phyloP scores from a whole-genome alignment of 371 early-diverging fungal species.

The Saksenaea vasiformis region DNA sequence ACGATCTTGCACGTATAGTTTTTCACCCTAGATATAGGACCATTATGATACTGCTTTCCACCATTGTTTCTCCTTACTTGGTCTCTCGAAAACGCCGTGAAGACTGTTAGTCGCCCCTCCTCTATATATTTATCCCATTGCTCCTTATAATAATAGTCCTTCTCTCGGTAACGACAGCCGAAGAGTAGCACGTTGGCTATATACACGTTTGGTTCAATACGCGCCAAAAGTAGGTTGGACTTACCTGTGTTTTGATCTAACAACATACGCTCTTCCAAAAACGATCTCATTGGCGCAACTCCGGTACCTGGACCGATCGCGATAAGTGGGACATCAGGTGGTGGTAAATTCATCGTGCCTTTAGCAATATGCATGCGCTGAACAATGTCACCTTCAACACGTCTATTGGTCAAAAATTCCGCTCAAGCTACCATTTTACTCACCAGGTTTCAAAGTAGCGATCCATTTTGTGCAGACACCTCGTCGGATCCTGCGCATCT shows the following conservation, averaged over 20 bases:
- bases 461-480: conserved; percentile 91
- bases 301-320: conserved; percentile 88
- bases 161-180: conserved; percentile 73
- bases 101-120: conserved; percentile 52
- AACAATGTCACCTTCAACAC: conserved; percentile 42
- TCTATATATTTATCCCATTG: conserved; percentile 62
- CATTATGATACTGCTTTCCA: background rate
- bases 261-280: conserved; percentile 69
- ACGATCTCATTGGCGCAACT: conserved; percentile 88
- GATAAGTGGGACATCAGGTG: conserved; percentile 60
- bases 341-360: conserved; percentile 79
- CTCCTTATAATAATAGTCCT: conserved; percentile 73
- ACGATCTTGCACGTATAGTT: conserved; percentile 81
- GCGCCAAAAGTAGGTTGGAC: background rate
- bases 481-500: conserved; percentile 63
- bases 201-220: background rate
- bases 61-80: conserved; percentile 16
- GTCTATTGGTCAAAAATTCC: background rate
- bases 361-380: conserved; percentile 54
- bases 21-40: conserved; percentile 19
- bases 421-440: background rate
- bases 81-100: conserved; percentile 80
- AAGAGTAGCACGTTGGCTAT: conserved; percentile 74
- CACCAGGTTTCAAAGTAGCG: conserved; percentile 35
- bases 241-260: conserved; percentile 43